Evolutionary conservation across 371 early-diverging fungal genomes (phyloP).

Genomic region (Syncephalastrum racemosum): DNA sequence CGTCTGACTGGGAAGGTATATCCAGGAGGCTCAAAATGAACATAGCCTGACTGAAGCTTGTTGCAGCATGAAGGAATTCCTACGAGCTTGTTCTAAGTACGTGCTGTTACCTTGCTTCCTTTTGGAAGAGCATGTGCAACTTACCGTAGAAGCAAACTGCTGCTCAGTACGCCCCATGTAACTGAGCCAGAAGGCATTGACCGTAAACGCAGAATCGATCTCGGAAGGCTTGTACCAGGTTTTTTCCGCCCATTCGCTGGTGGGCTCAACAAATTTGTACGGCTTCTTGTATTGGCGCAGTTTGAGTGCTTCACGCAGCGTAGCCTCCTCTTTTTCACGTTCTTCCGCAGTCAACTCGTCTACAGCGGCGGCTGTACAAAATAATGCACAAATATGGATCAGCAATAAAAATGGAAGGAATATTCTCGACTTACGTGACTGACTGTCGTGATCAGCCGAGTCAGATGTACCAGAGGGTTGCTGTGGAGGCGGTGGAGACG

Average conservation of each 20-base stretch:
- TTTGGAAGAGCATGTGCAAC: neutral
- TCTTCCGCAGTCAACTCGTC: conserved; percentile 10
- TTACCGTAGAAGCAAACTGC: conserved; percentile 45
- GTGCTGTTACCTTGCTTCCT: neutral
- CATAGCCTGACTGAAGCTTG: conserved; percentile 35
- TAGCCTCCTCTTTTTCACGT: conserved; percentile 12
- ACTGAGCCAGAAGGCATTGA: conserved; percentile 50
- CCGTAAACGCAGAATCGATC: no score
- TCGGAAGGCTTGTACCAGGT: conserved; percentile 7
- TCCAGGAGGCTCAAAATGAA: conserved; percentile 48
- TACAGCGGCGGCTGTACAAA: no score
- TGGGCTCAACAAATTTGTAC: conserved; percentile 25
- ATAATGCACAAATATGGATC: no score
- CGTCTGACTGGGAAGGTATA: conserved; percentile 34
- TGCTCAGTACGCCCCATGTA: conserved; percentile 29
- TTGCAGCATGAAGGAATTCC: conserved; percentile 45
- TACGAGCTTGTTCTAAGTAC: conserved; percentile 11
- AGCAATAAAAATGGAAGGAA: no score
- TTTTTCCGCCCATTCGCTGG: conserved; percentile 37
- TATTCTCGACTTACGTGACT: no score
- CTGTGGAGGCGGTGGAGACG: no score
- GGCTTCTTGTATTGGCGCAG: conserved; percentile 13
- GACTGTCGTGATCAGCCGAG: no score
- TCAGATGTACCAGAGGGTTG: no score
- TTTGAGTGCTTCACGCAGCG: conserved; percentile 21